phyloP scores from a whole-genome alignment of 306 rosid genomes.

The Gillenia trifoliata region DNA sequence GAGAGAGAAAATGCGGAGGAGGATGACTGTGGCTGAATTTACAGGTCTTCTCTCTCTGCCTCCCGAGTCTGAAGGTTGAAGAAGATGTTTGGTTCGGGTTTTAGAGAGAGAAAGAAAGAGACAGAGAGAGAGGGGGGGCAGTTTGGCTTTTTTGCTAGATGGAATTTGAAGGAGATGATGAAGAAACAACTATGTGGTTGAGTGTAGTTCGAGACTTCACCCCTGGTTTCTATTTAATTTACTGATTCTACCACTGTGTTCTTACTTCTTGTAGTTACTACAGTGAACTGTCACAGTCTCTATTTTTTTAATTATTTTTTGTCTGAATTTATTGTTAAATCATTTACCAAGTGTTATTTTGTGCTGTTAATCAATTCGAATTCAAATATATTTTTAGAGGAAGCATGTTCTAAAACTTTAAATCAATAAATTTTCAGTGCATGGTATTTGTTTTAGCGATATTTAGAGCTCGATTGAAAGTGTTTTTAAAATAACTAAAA shows the following conservation, averaged over 20 bases:
- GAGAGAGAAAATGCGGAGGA: slow-evolving; percentile 2
- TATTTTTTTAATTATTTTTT: not conserved
- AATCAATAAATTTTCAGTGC: no score
- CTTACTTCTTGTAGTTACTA: not conserved
- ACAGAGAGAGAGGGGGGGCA: slow-evolving; percentile 13
- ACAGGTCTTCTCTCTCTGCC: not conserved
- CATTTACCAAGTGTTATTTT: no score
- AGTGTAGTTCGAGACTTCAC: slow-evolving; percentile 1
- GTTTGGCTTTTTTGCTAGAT: slow-evolving; percentile 8
- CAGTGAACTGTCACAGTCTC: not conserved
- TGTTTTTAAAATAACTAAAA: no score
- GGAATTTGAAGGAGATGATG: slow-evolving; percentile 14
- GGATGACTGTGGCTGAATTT: slow-evolving; percentile 10
- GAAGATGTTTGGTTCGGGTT: not conserved
- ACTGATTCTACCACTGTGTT: slow-evolving; percentile 34
- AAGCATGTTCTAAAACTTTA: no score
- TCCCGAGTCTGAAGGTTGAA: not conserved
- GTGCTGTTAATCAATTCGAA: no score
- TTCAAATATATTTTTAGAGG: no score
- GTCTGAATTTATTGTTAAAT: not conserved
- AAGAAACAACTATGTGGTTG: slow-evolving; percentile 4
- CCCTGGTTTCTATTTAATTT: slow-evolving; percentile 18
- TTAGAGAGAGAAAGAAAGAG: not conserved
- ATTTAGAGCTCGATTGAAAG: no score
- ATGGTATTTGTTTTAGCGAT: no score